phyloP scores from a whole-genome alignment of 2,329 filamentous ascomycete species.

The Fusarium veterinarium region DNA sequence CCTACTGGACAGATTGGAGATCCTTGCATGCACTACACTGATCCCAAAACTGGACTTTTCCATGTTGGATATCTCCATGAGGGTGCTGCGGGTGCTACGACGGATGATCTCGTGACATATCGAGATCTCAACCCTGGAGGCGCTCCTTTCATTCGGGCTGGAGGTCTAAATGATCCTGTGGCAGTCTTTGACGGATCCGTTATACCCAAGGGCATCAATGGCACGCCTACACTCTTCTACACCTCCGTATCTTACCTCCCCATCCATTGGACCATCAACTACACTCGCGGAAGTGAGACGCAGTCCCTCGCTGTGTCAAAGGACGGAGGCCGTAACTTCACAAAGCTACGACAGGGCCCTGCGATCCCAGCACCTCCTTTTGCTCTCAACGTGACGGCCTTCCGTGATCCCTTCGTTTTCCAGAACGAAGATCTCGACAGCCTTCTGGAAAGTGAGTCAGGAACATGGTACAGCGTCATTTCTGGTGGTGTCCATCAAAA shows the following conservation, averaged over 20 bases:
- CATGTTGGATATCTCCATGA: conserved; percentile 57
- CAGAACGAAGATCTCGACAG: conserved; percentile 35
- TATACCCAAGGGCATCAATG: conserved; percentile 56
- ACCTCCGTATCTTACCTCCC: conserved; percentile 58
- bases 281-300: conserved; percentile 59
- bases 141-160: conserved; percentile 56
- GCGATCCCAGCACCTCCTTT: conserved; percentile 35
- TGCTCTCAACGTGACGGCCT: conserved; percentile 40
- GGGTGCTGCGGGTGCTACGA: conserved; percentile 53
- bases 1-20: conserved; percentile 55
- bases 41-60: conserved; percentile 56
- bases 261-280: conserved; percentile 58
- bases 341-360: conserved; percentile 38
- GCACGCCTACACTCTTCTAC: conserved; percentile 57
- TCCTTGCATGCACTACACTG: conserved; percentile 59
- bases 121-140: conserved; percentile 53
- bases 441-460: conserved; percentile 31
- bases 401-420: conserved; percentile 42
- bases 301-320: conserved; percentile 57
- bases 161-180: conserved; percentile 42
- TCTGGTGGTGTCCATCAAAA: conserved; percentile 38
- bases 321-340: conserved; percentile 48
- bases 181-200: conserved; percentile 58
- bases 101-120: conserved; percentile 55
- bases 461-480: conserved; percentile 37